Evolutionary conservation across 2,329 filamentous ascomycete species (phyloP).

Genomic region (Hypoxylon rubiginosum): DNA sequence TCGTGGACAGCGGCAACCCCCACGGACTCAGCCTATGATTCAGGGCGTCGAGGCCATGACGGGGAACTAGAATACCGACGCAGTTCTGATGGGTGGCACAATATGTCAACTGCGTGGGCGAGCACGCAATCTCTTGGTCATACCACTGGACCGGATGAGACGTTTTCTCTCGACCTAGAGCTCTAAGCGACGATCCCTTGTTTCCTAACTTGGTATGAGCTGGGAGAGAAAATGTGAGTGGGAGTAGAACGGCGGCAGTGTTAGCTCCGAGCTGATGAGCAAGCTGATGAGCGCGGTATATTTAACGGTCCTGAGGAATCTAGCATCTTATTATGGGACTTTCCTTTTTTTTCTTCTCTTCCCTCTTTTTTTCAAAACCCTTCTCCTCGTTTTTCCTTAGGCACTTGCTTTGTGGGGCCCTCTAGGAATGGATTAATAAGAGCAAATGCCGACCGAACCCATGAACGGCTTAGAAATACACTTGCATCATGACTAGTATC

Average conservation of each 20-base stretch:
- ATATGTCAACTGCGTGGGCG: conserved; percentile 36
- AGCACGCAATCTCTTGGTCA: conserved; percentile 46
- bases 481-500: conserved; percentile 37
- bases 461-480: conserved; percentile 53
- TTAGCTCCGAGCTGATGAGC: background rate
- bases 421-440: conserved; percentile 38
- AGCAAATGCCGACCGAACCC: conserved; percentile 43
- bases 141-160: conserved; percentile 36
- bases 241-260: conserved; percentile 18
- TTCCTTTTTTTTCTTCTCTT: conserved; percentile 26
- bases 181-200: conserved; percentile 24
- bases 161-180: conserved; percentile 19
- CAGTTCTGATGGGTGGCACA: conserved; percentile 31
- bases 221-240: conserved; percentile 9
- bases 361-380: conserved; percentile 14
- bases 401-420: conserved; percentile 31
- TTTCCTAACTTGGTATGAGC: conserved; percentile 29
- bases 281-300: conserved; percentile 32
- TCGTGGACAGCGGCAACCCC: conserved; percentile 29
- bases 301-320: conserved; percentile 9
- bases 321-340: conserved; percentile 17
- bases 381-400: conserved; percentile 28
- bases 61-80: conserved; percentile 34
- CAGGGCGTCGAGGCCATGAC: conserved; percentile 43
- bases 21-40: conserved; percentile 29